Evolutionary conservation across 495 filamentous ascomycete species (phyloP), one percentile per base, ranked within the genome.

Genomic region (Penicillium malachiteum): DNA sequence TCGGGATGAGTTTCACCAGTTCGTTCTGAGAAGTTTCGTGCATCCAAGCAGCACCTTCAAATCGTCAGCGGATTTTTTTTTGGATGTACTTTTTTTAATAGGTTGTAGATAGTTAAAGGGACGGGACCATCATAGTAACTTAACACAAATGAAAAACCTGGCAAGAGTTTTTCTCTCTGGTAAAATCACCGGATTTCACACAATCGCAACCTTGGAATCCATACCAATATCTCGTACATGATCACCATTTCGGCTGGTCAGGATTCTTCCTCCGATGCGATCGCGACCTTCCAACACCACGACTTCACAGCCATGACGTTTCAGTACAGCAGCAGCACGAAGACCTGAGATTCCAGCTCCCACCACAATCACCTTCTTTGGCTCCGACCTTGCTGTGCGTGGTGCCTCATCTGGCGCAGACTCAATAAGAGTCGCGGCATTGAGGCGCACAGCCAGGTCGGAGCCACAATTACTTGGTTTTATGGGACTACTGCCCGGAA

Each of bases 1-100:
- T 41, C 5, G 55, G 59, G 47, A 65, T 65, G 12, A 65, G 59
- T 26, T 62, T 65, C 46, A 65, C 62, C 37, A 65, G 40, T n/a
- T 32, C 39, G 33, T 65, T 65, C 56, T 65, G 62, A 45, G 62
- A 65, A 17, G 62, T 65, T 52, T 65, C 62, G 47, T 65, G 62
- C 62, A 65, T 65, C 62, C 62, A 65, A 32, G 62, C 62, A 7
- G 62, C 62, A 34, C 62, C 62, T 65, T 12, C 2, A 16, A 38
- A n/a, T 21, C 8, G 54, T 50, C 33, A 56, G 39, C 52, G 9
- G 11, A 38, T 17, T 34, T 48, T 48, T 8, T 48, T 14, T n/a
- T n/a, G n/a, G 7, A n/a, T 38, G 11, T 30, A n/a, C 13, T 9
- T 8, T 21, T 44, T 26, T 5, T 26, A 17, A 12, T n/a, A n/a